Percentiles rank a stretch among this genome's conserved stretches.
These are phyloP conservation scores for Blastocystis sp. DNA, from an alignment of 352 stramenopile species.

Conservation along the genomic window DNA sequence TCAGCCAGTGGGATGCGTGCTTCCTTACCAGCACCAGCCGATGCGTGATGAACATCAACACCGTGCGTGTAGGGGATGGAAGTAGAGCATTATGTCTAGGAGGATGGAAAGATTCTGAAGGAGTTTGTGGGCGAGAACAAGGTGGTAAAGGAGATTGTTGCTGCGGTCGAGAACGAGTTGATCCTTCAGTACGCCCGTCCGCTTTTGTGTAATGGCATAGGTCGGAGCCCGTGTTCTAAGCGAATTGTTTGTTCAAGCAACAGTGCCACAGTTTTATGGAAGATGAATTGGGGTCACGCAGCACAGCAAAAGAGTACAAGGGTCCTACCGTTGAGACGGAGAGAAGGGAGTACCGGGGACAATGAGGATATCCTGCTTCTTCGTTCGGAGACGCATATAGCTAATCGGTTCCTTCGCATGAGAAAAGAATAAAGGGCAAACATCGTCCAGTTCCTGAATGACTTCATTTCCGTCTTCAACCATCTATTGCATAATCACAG, in stretches of 20 bases:
- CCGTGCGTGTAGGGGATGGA: slow-evolving; percentile 18
- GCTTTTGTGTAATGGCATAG: neutral
- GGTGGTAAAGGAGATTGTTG: neutral
- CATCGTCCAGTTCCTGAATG: slow-evolving; percentile 52
- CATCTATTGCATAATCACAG: slow-evolving; percentile 1
- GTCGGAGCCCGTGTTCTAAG: slow-evolving; percentile 10
- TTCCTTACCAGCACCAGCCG: slow-evolving; percentile 68
- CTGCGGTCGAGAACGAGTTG: slow-evolving; percentile 4
- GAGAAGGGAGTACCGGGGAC: slow-evolving; percentile 9
- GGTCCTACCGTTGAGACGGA: neutral
- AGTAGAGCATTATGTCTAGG: neutral
- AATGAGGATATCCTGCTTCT: slow-evolving; percentile 58
- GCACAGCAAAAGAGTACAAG: slow-evolving; percentile 54
- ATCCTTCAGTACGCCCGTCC: neutral
- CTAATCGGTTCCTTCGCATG: neutral
- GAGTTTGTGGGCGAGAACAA: slow-evolving; percentile 36
- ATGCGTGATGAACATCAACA: slow-evolving; percentile 68
- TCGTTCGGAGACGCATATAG: slow-evolving; percentile 36
- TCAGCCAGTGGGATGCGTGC: slow-evolving; percentile 55
- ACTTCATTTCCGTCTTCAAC: slow-evolving; percentile 44
- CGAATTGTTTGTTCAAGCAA: slow-evolving; percentile 65
- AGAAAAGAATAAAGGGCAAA: neutral
- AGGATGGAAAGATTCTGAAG: slow-evolving; percentile 60
- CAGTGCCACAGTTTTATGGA: neutral
- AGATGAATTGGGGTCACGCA: slow-evolving; percentile 34